phyloP scores from a whole-genome alignment of 1,284 basidiomycete species.

The Phenoliferia sp. region DNA sequence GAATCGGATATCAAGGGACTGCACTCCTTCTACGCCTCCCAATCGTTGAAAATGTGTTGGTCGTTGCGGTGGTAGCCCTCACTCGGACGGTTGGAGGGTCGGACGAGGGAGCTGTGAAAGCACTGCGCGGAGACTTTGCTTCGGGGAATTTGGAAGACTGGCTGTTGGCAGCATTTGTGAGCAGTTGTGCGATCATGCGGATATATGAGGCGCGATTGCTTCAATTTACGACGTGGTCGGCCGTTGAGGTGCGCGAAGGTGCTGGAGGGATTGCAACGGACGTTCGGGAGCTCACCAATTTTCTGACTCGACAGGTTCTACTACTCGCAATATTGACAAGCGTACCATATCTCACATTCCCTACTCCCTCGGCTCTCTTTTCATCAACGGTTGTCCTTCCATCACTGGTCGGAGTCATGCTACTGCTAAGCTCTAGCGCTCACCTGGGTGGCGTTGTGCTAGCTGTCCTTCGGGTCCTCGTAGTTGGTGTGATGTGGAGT shows the following conservation, averaged over 20 bases:
- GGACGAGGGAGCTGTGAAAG: neutral
- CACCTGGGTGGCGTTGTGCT: neutral
- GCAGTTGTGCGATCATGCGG: neutral
- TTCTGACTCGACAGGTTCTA: neutral
- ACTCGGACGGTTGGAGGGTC: neutral
- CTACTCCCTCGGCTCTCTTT: neutral
- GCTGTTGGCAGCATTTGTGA: neutral
- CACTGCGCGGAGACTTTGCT: neutral
- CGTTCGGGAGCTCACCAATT: neutral
- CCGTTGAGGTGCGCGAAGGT: neutral
- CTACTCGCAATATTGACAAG: neutral
- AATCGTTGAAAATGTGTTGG: neutral
- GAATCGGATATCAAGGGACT: neutral
- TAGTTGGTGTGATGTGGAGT: neutral
- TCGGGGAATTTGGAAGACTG: neutral
- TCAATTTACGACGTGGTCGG: neutral
- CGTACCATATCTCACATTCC: neutral
- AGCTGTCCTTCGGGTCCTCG: neutral
- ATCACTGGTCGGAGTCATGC: neutral
- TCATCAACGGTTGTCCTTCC: neutral
- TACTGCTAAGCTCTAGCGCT: neutral
- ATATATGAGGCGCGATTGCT: neutral
- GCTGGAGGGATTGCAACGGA: neutral
- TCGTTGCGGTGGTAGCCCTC: neutral
- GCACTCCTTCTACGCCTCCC: neutral